Conservation (phyloP, 306 rosid species). For the Malus orientalis region DNA sequence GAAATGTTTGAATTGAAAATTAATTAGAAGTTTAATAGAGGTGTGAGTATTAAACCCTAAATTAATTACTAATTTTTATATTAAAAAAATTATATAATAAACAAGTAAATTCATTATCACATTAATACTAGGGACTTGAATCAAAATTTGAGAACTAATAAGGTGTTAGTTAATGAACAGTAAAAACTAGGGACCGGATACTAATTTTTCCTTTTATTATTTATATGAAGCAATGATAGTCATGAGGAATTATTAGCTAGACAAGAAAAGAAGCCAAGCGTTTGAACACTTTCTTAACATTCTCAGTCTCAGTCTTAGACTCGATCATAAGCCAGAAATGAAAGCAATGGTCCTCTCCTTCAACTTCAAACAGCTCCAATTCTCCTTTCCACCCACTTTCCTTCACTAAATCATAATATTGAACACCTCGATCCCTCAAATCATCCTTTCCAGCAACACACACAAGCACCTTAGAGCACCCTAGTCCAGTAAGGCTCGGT, state of each 20-base stretch:
- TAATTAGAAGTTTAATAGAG: too few relatives aligned
- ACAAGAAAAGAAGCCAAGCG: not conserved
- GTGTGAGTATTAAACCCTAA: too few relatives aligned
- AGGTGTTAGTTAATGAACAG: too few relatives aligned
- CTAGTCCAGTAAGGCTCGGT: slow-evolving; percentile 14
- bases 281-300: slow-evolving; percentile 2
- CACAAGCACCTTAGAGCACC: slow-evolving; percentile 11
- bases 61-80: too few relatives aligned
- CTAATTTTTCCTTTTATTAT: too few relatives aligned
- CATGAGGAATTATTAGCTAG: not conserved
- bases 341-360: slow-evolving; percentile 17
- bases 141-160: too few relatives aligned
- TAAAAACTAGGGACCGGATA: too few relatives aligned
- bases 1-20: too few relatives aligned
- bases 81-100: too few relatives aligned
- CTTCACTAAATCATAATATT: slow-evolving; percentile 11
- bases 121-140: too few relatives aligned
- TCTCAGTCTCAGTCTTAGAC: not conserved
- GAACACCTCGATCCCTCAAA: slow-evolving; percentile 8
- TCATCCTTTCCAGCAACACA: slow-evolving; percentile 12
- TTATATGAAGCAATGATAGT: not conserved
- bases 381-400: slow-evolving; percentile 14
- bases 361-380: slow-evolving; percentile 12
- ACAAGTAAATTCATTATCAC: too few relatives aligned
- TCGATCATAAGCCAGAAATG: not conserved